Conservation (phyloP, 345 rosid species). For the Eucalyptus virginea region DNA sequence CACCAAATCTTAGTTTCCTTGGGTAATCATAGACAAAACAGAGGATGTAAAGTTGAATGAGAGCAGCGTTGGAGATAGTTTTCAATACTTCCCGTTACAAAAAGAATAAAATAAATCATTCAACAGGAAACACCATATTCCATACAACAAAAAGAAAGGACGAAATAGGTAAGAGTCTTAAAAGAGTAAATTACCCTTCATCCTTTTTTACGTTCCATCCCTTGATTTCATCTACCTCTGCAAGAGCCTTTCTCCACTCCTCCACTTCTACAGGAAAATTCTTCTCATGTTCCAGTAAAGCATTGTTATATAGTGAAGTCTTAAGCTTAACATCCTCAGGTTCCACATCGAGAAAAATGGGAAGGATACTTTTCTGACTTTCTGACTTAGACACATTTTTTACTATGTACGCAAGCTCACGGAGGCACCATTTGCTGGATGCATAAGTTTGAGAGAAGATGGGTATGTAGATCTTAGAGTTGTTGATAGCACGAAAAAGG, state of each 20-base stretch:
- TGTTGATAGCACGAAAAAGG: no score
- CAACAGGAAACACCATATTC: rapidly evolving
- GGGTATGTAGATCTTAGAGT: no score
- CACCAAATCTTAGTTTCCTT: background rate
- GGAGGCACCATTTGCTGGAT: no score
- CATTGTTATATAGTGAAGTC: rapidly evolving
- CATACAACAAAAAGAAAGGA: background rate
- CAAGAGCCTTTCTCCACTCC: no score
- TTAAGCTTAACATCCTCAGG: no score
- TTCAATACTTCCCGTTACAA: background rate
- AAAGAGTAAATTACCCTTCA: background rate
- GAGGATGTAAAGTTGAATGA: background rate
- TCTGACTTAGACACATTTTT: rapidly evolving
- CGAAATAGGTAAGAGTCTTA: background rate
- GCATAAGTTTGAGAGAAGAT: no score
- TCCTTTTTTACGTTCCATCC: background rate
- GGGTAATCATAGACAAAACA: background rate
- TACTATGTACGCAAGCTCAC: no score
- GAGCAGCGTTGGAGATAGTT: background rate
- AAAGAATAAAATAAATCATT: background rate
- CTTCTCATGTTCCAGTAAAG: rapidly evolving
- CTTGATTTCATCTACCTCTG: no score
- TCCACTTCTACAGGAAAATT: rapidly evolving
- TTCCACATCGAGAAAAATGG: no score
- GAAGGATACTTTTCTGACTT: rapidly evolving